Evolutionary conservation across 2,329 filamentous ascomycete species (phyloP).

Genomic region (Fusarium sp.): DNA sequence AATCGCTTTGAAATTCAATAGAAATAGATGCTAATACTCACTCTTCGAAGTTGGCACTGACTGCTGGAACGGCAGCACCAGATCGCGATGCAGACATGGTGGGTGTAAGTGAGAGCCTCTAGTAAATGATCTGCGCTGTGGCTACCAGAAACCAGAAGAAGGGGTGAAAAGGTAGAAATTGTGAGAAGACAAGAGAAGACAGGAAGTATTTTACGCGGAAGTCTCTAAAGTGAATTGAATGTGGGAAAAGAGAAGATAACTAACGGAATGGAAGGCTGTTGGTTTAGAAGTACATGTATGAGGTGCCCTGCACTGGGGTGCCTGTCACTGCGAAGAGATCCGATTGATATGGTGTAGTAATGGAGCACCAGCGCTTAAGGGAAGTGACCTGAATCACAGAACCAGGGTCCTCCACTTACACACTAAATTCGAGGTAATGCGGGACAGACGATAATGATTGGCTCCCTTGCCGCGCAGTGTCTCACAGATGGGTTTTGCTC

Average conservation of each 20-base stretch:
- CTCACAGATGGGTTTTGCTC: not conserved
- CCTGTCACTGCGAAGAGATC: not conserved
- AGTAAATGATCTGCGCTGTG: not conserved
- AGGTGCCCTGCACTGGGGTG: not conserved
- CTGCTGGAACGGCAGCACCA: not conserved
- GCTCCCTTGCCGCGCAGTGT: conserved; percentile 12
- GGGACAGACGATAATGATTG: not conserved
- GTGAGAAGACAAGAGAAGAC: not conserved
- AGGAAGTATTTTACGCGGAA: not conserved
- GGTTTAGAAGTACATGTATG: not conserved
- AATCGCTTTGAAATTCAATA: not conserved
- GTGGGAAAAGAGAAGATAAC: not conserved
- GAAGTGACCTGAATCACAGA: not conserved
- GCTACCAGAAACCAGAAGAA: not conserved
- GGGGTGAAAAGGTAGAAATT: not conserved
- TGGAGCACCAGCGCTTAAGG: not conserved
- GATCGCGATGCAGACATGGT: conserved; percentile 15
- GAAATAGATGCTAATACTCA: conserved; percentile 3
- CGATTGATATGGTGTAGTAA: not conserved
- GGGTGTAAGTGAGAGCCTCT: conserved; percentile 1
- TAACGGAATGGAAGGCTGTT: not conserved
- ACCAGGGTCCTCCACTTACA: not conserved
- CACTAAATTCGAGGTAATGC: not conserved
- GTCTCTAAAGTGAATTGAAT: not conserved
- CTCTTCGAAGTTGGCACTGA: conserved; percentile 26